Base-by-base conservation (phyloP, 148 eudicot species). In the Rhododendron simsii region DNA sequence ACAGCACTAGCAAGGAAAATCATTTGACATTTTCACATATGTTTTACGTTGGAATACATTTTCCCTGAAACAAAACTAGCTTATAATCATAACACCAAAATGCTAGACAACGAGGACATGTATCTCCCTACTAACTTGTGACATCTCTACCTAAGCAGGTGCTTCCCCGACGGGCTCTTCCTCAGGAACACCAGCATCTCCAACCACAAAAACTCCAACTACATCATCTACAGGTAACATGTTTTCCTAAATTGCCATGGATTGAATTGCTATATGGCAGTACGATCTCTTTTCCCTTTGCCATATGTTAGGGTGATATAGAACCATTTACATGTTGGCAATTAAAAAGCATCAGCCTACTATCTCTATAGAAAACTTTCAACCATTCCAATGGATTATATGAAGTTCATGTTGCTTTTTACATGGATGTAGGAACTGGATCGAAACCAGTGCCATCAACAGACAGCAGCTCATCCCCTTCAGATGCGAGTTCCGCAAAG, bases 81-180 rank as follows among this genome's bases (percentile, higher is more conserved):
- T 30, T 33, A 65, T 65, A 4, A 71, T 30, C 76, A 71, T 12
- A 13, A 71, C 39, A 33, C 76, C 41, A 33, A 71, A 71, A 33
- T 33, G 41, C 20, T 71, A 30, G 15, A 69, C 18, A 33, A 71
- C 39, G 5, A 30, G 4, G 20, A 15, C 39, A 18, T 71, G 14
- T 28, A 35, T 23, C 57, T 21, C 50, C 65, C 26, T 69, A 20
- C 85, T 88, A 87, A 87, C 79, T 16, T 75, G 45, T 67, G 39
- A 74, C n/a, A 33, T 47, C 13, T 87, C 77, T 26, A 33, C 63
- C 16, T 83, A 76, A 13, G 10, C 93, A 90, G 95, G 88, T 83
- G 92, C 76, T 65, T 89, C 92, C 61, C 91, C 93, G 18, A 55
- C 89, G 5, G 78, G 67, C 84, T 78, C 91, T 79, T 89, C 94